These are phyloP conservation scores for Phytopythium helicoides DNA, from an alignment of 352 stramenopile species.

Conservation along the genomic window DNA sequence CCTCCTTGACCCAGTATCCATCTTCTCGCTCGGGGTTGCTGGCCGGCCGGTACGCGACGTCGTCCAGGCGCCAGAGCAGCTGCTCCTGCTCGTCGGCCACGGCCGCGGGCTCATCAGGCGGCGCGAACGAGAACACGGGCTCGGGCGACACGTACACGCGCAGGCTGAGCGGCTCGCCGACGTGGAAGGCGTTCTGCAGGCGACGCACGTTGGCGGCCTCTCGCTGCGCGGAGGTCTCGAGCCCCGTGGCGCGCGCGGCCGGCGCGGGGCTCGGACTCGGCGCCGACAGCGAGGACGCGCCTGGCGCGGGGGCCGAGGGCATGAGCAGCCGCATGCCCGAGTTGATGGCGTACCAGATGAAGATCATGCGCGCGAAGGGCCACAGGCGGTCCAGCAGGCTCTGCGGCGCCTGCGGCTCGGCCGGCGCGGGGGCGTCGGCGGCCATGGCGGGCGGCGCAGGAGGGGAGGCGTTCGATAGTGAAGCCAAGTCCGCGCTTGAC, in stretches of 20 bases:
- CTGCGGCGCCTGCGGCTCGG: constrained; percentile 17
- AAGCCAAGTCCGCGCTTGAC: too few relatives aligned
- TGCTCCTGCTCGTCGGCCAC: constrained; percentile 46
- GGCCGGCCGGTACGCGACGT: constrained; percentile 48
- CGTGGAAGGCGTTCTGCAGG: constrained; percentile 56
- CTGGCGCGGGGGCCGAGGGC: constrained; percentile 11
- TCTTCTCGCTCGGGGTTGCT: constrained; percentile 51
- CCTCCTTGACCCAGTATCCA: constrained; percentile 31
- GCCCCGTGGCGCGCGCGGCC: not conserved
- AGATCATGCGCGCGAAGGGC: constrained; percentile 69
- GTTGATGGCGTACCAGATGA: constrained; percentile 83
- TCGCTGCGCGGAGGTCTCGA: constrained; percentile 9
- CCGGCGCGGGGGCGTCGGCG: constrained; percentile 9
- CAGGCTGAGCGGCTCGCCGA: constrained; percentile 48
- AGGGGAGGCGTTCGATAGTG: not conserved
- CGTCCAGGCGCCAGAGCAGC: constrained; percentile 54
- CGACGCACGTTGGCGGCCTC: constrained; percentile 10
- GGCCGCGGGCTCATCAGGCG: constrained; percentile 15
- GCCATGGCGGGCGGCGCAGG: not conserved
- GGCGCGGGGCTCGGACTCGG: not conserved
- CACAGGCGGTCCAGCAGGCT: constrained; percentile 58
- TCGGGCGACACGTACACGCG: constrained; percentile 67
- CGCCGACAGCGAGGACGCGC: not conserved
- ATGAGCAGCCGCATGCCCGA: constrained; percentile 42
- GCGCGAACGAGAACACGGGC: constrained; percentile 47